These are phyloP conservation scores for Aspergillus aculeatinus DNA, from an alignment of 2,329 filamentous ascomycete species.

Conservation along the genomic window DNA sequence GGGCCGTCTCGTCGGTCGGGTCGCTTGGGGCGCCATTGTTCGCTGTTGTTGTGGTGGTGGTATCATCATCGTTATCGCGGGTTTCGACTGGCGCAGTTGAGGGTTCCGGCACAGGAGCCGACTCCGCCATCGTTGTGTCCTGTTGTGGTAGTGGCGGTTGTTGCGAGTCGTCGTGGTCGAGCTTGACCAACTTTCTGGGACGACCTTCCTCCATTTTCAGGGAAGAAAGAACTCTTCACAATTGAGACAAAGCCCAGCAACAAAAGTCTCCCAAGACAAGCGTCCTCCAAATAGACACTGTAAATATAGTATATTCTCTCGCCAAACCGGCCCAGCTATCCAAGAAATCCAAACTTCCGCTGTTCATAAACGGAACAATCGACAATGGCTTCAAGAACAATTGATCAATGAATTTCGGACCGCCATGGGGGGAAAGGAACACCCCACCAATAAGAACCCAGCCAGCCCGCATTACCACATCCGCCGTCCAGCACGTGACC, in stretches of 20 bases:
- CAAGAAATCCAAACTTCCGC: too few species aligned
- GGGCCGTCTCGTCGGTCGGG: slow-evolving; percentile 6
- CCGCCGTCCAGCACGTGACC: slow-evolving; percentile 28
- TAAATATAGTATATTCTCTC: too few species aligned
- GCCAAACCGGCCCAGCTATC: too few species aligned
- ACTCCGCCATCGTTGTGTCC: slow-evolving; percentile 18
- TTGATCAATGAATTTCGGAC: background rate
- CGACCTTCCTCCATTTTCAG: slow-evolving; percentile 54
- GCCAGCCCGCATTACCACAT: slow-evolving; percentile 33
- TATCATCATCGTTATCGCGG: background rate
- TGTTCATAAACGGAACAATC: too few species aligned
- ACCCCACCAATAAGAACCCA: slow-evolving; percentile 29
- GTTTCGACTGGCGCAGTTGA: background rate
- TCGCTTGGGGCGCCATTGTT: slow-evolving; percentile 7
- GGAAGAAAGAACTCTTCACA: background rate
- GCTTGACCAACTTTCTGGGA: slow-evolving; percentile 56
- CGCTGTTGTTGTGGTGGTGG: background rate
- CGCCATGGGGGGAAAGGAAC: too few species aligned
- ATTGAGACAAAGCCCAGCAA: background rate
- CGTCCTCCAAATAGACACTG: too few species aligned
- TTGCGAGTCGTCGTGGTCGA: slow-evolving; percentile 40
- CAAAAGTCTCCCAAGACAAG: too few species aligned
- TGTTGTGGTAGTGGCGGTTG: slow-evolving; percentile 22
- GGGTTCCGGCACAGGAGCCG: background rate
- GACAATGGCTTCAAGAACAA: too few species aligned